Evolutionary conservation across 257 asterid genomes (phyloP), one percentile per base, ranked within the genome.

Genomic region (Orobanche coerulescens): DNA sequence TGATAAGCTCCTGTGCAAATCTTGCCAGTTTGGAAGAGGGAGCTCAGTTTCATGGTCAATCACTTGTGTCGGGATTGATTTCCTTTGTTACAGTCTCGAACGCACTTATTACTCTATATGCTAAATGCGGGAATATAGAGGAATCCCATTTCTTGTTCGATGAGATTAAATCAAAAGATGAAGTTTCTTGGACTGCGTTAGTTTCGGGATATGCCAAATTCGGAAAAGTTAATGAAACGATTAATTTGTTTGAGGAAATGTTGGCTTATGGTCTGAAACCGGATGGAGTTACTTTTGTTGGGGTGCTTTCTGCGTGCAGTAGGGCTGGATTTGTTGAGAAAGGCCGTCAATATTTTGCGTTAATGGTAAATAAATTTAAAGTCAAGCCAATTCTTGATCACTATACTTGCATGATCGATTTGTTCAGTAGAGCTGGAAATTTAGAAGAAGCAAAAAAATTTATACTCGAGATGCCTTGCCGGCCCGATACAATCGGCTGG

Each of bases 21-120:
- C 81, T 89, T 20, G 97, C 95, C 47, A 86, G 96, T 75, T 71
- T 89, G 70, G 97, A 89, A 79, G 99, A 89, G 76, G 99, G 99
- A 56, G 76, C 84, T 28, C 97, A 84, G 74, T 83, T 84, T 78
- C 99, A 93, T 33, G 77, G 87, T 48, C 90, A 65, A 52, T 84
- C 97, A 18, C 64, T 83, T 36, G 79, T 65, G 26, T 86, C 96
- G 1, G 95, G 99, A 16, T 75, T 86, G 79, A 73, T 79, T 58
- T 75, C 78, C 31, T 86, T 78, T 57, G 57, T 80, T 34, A 83
- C 95, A 0, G 97, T 93, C 54, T 82, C 99, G 0, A 93, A 93
- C 56, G 94, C 99, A 31, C 88, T 93, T 23, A 81, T 89, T 13
- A 84, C 92, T 22, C 71, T 89, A 8, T 93, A 86, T 60, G 82